phyloP scores from a whole-genome alignment of 2,329 filamentous ascomycete genomes.

The Botrytis elliptica region DNA sequence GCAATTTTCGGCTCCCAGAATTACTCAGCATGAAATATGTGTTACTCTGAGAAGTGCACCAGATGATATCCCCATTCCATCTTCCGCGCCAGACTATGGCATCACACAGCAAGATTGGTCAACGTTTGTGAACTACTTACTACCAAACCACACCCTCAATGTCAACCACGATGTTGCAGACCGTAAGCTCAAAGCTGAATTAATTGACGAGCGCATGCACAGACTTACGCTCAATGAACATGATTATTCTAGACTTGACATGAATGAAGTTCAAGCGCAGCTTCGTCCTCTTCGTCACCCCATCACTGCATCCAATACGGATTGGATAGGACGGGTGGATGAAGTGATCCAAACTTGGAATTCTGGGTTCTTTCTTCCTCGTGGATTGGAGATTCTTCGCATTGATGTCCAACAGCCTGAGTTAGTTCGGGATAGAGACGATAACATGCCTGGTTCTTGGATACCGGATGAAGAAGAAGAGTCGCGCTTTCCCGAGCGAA shows the following conservation, averaged over 20 bases:
- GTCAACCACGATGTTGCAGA: conserved; percentile 50
- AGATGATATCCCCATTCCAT: conserved; percentile 31
- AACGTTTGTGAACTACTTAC: conserved; percentile 56
- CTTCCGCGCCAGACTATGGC: conserved; percentile 40
- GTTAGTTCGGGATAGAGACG: background rate
- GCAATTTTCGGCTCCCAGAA: conserved; percentile 36
- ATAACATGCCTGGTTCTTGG: conserved; percentile 46
- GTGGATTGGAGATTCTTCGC: conserved; percentile 49
- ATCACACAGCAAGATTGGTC: conserved; percentile 56
- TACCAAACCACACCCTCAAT: conserved; percentile 48
- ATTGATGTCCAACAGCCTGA: conserved; percentile 30
- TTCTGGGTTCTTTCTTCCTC: conserved; percentile 53
- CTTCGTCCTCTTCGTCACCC: conserved; percentile 40
- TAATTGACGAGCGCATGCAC: conserved; percentile 36
- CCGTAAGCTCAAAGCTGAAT: conserved; percentile 49
- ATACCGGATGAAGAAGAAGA: conserved; percentile 40
- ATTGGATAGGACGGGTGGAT: conserved; percentile 40
- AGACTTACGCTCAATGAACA: conserved; percentile 28
- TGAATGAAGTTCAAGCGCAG: conserved; percentile 45
- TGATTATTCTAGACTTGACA: conserved; percentile 32
- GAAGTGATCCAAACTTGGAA: conserved; percentile 56
- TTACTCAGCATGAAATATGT: conserved; percentile 25
- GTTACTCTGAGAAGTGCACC: conserved; percentile 26
- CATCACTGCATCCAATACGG: background rate
- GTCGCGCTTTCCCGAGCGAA: background rate